phyloP scores from a whole-genome alignment of 345 rosid genomes.

The Syzygium aromaticum region DNA sequence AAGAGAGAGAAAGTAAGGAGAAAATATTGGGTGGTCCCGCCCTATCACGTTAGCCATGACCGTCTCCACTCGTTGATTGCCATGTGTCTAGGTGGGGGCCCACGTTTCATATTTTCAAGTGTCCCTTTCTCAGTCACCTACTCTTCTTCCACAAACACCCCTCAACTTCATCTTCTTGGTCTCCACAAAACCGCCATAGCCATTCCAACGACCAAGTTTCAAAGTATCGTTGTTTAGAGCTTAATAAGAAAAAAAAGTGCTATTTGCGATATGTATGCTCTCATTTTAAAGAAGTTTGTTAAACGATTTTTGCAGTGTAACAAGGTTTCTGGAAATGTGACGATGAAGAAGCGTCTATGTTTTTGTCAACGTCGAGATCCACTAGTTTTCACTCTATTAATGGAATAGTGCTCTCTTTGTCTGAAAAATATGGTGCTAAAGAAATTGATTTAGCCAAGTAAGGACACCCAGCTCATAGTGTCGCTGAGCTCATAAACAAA shows the following conservation, averaged over 20 bases:
- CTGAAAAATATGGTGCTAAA: neutral
- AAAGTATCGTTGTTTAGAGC: neutral
- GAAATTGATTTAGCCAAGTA: neutral
- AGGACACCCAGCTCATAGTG: neutral
- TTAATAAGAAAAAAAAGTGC: neutral
- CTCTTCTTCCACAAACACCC: neutral
- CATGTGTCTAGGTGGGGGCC: neutral
- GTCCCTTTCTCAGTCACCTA: neutral
- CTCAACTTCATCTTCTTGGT: neutral
- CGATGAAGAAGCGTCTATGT: neutral
- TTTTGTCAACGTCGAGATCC: neutral
- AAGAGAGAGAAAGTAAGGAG: too few relatives aligned
- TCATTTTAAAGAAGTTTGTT: neutral
- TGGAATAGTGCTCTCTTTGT: neutral
- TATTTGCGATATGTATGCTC: too few relatives aligned
- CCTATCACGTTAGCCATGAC: rapidly evolving
- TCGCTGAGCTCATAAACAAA: too few relatives aligned
- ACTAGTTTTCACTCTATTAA: neutral
- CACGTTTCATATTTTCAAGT: too few relatives aligned
- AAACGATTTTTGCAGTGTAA: neutral
- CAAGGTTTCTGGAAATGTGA: neutral
- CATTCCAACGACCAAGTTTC: neutral
- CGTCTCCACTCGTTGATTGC: rapidly evolving
- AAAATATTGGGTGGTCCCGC: neutral
- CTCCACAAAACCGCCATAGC: neutral